Evolutionary conservation across 257 asterid genomes (phyloP), one percentile per base, ranked within the genome.

Genomic region (Penstemon newberryi): DNA sequence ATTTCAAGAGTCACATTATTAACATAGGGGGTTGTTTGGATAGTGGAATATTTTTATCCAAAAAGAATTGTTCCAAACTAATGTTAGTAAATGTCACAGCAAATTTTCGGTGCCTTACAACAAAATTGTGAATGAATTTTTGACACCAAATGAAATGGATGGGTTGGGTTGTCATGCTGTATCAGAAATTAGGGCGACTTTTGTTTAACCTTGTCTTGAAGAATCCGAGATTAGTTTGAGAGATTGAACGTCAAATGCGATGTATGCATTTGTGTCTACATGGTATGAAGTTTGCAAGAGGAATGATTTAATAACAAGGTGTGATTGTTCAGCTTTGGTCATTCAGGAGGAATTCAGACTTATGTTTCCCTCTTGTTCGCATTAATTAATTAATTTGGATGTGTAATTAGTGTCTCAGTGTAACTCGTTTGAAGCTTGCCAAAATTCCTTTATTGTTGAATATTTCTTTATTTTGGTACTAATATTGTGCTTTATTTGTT

Each of bases 151-250:
- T 25, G 33, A 25, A 25, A 25, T 25, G 33, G 33, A 25, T 25
- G 33, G 33, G 33, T 25, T 25, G 33, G 33, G 33, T 25, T 25
- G 33, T 25, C 33, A 2, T 25, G 2, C 33, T 25, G 2, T 25
- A 25, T 25, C 33, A 25, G 2, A 25, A 1, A 25, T 25, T 25
- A 25, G 13, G 36, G 66, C 36, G 8, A 19, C 42, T 4, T 41
- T 62, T 18, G 55, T 62, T 18, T 4, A 62, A 10, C 55, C 67
- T 0, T 43, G 42, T 44, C 42, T 62, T 0, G 2, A 62, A 45
- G 67, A 62, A 62, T 44, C 56, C 38, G 3, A 5, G 37, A 15
- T 43, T 3, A 62, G 42, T 62, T 18, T 62, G 19, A 62, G 47
- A 25, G 25, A 62, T 15, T 62, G 67, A 54, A 25, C 11, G 42